These are phyloP conservation scores for Alisma plantagoaquatica DNA, from an alignment of 106 monocot species.

Conservation along the genomic window DNA sequence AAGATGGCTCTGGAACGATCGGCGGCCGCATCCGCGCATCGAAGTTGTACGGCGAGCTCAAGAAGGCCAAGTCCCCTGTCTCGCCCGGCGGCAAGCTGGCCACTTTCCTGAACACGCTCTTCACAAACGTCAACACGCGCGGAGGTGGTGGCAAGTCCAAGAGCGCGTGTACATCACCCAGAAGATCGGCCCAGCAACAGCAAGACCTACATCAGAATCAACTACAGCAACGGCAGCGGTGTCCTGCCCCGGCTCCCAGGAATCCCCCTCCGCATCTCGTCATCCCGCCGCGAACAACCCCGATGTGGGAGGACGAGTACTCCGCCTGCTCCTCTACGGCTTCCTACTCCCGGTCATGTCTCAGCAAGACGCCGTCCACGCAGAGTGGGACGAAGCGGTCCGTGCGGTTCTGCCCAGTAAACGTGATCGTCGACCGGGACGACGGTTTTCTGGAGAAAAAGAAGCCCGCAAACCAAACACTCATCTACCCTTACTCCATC, in stretches of 20 bases:
- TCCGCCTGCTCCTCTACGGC: too few species aligned
- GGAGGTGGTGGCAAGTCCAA: too few species aligned
- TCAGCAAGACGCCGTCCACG: neutral
- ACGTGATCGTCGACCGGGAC: neutral
- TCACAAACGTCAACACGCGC: slow-evolving; percentile 7
- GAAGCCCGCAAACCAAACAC: neutral
- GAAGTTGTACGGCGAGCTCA: slow-evolving; percentile 10
- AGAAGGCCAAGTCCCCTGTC: slow-evolving; percentile 5
- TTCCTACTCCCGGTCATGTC: too few species aligned
- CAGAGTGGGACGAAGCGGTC: neutral
- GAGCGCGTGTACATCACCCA: too few species aligned
- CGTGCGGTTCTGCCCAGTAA: neutral
- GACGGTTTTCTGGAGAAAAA: neutral
- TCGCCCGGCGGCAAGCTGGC: slow-evolving; percentile 22
- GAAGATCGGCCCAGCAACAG: too few species aligned
- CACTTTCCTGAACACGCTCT: slow-evolving; percentile 28
- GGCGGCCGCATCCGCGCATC: slow-evolving; percentile 12
- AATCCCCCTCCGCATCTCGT: too few species aligned
- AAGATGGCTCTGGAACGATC: slow-evolving; percentile 10
- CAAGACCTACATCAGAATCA: too few species aligned
- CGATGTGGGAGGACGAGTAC: too few species aligned
- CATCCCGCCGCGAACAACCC: too few species aligned
- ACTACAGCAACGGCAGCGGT: too few species aligned
- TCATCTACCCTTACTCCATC: too few species aligned
- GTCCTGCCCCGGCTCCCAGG: too few species aligned